A percentile compares a stretch with the other conserved stretches of the same genome.
Conservation (phyloP, 768 basidiomycete genomes). For the Multifurca ochricompacta region DNA sequence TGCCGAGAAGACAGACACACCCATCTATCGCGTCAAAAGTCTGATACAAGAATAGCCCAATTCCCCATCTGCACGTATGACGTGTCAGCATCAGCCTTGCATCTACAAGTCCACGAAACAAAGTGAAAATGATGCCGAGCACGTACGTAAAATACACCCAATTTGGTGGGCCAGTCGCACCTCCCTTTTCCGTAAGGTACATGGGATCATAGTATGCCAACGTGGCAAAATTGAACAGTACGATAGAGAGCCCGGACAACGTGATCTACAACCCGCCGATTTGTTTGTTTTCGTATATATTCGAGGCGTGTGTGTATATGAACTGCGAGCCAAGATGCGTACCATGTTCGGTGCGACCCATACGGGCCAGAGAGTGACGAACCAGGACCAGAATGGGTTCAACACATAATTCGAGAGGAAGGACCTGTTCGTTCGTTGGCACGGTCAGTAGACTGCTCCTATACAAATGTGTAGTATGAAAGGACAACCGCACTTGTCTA, state of each 20-base stretch:
- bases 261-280: constrained; percentile 78
- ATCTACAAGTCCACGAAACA: not conserved
- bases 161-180: constrained; percentile 52
- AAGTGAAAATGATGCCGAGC: not conserved
- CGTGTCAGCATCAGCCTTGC: not conserved
- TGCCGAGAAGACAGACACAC: constrained; percentile 34
- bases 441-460: not conserved
- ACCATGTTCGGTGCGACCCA: constrained; percentile 87
- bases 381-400: constrained; percentile 85
- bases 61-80: constrained; percentile 57
- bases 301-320: not conserved
- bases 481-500: constrained; percentile 59
- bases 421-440: constrained; percentile 48
- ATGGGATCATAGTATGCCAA: constrained; percentile 77
- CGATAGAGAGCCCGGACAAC: constrained; percentile 71
- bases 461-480: not conserved
- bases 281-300: too few species aligned
- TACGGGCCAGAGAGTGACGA: constrained; percentile 81
- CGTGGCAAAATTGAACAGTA: constrained; percentile 78
- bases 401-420: constrained; percentile 68
- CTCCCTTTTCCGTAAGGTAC: constrained; percentile 62
- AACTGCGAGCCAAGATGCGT: constrained; percentile 25
- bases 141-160: constrained; percentile 91
- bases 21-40: constrained; percentile 85
- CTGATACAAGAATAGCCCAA: constrained; percentile 89